A percentile compares a stretch with the other conserved stretches of the same genome.
Evolutionary conservation across 441 rosid species (phyloP).

Genomic region (Kokia cookei): DNA sequence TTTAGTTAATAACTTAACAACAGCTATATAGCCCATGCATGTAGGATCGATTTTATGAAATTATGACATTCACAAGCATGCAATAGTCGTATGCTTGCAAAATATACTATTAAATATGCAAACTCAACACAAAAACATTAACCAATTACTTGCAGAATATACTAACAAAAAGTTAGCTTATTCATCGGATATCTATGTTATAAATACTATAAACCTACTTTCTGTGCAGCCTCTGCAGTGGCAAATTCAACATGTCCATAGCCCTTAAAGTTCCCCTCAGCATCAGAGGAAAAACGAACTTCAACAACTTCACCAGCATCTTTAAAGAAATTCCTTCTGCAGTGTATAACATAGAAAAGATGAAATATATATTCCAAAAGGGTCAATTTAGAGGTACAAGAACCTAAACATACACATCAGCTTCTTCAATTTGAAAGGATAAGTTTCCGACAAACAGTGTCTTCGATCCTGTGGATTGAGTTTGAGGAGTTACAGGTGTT

Average conservation of each 20-base stretch:
- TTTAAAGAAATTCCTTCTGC: slow-evolving; percentile 68
- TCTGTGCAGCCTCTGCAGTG: slow-evolving; percentile 47
- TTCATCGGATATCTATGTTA: background rate
- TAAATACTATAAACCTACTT: slow-evolving; percentile 26
- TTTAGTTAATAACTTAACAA: background rate
- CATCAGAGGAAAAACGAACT: slow-evolving; percentile 46
- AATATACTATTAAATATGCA: too few relatives aligned
- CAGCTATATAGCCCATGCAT: background rate
- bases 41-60: too few relatives aligned
- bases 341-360: background rate
- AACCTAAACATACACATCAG: slow-evolving; percentile 55
- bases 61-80: background rate
- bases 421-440: slow-evolving; percentile 40
- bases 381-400: background rate
- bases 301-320: slow-evolving; percentile 64
- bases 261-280: slow-evolving; percentile 60
- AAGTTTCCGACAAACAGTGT: slow-evolving; percentile 72
- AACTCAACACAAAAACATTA: too few relatives aligned
- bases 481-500: slow-evolving; percentile 52
- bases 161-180: background rate
- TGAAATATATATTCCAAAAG: background rate
- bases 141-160: background rate
- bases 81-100: background rate
- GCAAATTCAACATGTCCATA: slow-evolving; percentile 83
- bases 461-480: slow-evolving; percentile 37